These are phyloP conservation scores for Zizania palustris DNA, from an alignment of 202 grass and related monocot species.

Conservation along the genomic window DNA sequence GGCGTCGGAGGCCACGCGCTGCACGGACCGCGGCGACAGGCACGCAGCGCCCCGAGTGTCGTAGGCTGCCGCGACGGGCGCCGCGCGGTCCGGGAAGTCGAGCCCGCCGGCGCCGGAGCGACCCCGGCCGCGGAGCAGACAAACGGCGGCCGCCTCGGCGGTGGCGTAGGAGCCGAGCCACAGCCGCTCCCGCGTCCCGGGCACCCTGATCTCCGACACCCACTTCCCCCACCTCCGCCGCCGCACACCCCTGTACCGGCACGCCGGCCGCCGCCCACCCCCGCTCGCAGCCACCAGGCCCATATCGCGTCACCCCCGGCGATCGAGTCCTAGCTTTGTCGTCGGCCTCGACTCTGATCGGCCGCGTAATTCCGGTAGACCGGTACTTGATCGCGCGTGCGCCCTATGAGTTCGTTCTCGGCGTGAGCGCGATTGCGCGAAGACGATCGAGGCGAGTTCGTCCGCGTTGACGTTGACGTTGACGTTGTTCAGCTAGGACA, in stretches of 20 bases:
- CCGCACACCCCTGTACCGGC: constrained; percentile 61
- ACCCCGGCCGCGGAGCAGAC: constrained; percentile 47
- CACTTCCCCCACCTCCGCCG: constrained; percentile 71
- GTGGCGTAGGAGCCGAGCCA: constrained; percentile 74
- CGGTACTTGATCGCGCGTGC: too few relatives aligned
- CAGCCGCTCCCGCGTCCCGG: constrained; percentile 58
- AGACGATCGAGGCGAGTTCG: neutral
- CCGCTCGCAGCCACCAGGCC: neutral
- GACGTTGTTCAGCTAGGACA: too few relatives aligned
- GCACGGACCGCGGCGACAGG: constrained; percentile 58
- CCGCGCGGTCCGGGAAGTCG: constrained; percentile 64
- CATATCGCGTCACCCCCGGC: neutral
- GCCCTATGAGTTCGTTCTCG: neutral
- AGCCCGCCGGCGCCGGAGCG: neutral
- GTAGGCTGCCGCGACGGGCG: neutral
- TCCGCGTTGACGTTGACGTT: too few relatives aligned
- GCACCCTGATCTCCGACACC: constrained; percentile 77
- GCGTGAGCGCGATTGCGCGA: too few relatives aligned
- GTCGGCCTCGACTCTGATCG: too few relatives aligned
- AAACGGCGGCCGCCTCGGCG: constrained; percentile 72
- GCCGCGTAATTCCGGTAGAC: too few relatives aligned
- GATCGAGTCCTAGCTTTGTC: neutral
- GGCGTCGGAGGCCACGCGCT: constrained; percentile 62
- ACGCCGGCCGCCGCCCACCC: neutral
- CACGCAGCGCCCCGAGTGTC: neutral